Evolutionary conservation across 441 rosid species (phyloP), one percentile per base, ranked within the genome.

Genomic region (Erodium chrysanthum): DNA sequence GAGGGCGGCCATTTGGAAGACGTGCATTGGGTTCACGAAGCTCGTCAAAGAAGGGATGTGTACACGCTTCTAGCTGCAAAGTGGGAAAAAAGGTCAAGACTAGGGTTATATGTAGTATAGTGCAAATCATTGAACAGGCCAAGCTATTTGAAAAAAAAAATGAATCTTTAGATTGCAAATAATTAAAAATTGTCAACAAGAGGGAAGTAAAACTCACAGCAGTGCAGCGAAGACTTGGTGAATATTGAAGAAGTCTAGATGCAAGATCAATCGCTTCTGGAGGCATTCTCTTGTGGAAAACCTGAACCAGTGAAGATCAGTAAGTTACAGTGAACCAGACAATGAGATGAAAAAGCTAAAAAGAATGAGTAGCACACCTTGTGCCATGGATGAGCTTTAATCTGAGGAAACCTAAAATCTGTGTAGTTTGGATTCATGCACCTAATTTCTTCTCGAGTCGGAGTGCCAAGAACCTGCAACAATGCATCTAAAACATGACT

Each of bases 361-460:
- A n/a, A n/a, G n/a, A n/a, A n/a, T n/a, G n/a, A 54, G 40, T 54
- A 12, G 22, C 64, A 65, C 50, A 92, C 98, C 98, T 95, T 95
- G 82, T 92, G 97, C 98, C 99, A 95, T 0, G 99, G 99, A 70
- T 92, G 98, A 14, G 97, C 98, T 74, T 95, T 92, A 54, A 95
- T 90, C 84, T 95, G 98, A 0, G 99, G 99, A 76, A 95, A 95
- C 75, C 95, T 83, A 69, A 90, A 95, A 69, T 95, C 97, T 0
- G 90, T 88, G 70, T 92, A 95, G 71, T 87, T 94, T 6, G 99
- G 98, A 74, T 95, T 95, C 99, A 92, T 92, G 77, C 99, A 92
- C 68, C 96, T 87, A 71, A 92, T 90, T 81, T 95, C 97, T 85
- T 95, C 99, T 58, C 98, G 81, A 4, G 99, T 95, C 15, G 99